Percentiles rank a stretch among this genome's conserved stretches.
Evolutionary conservation across 345 rosid genomes (phyloP).

Genomic region (Euphorbia lathyris): DNA sequence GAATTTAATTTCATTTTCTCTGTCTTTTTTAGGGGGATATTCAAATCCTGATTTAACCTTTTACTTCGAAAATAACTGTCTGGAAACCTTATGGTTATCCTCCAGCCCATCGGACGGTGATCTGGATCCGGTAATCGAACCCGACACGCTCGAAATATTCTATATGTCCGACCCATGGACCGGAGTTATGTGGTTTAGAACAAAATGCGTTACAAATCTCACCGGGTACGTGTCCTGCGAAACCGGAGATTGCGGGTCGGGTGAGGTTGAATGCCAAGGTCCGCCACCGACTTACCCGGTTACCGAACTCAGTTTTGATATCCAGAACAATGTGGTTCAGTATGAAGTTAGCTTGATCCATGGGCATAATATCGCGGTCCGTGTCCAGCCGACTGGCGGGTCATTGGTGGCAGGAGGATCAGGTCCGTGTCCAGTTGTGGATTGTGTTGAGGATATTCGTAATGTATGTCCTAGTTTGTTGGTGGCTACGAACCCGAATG

Average conservation of each 20-base stretch:
- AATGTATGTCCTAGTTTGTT: conserved; percentile 25
- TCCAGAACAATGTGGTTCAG: conserved; percentile 15
- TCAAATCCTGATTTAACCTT: conserved; percentile 8
- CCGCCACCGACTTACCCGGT: conserved; percentile 20
- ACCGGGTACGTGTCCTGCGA: conserved; percentile 19
- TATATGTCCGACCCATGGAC: conserved; percentile 26
- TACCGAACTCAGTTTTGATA: conserved; percentile 23
- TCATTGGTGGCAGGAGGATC: conserved; percentile 23
- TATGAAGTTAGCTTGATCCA: conserved; percentile 38
- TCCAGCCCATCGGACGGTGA: conserved; percentile 29
- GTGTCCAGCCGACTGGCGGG: conserved; percentile 28
- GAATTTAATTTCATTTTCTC: no score
- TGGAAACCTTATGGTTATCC: conserved; percentile 17
- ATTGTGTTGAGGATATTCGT: conserved; percentile 20
- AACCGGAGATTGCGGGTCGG: conserved; percentile 31
- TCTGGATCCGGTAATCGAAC: neutral
- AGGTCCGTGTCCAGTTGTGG: conserved; percentile 26
- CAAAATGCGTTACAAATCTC: conserved; percentile 15
- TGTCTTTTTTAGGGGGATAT: neutral
- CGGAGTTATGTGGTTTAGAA: conserved; percentile 23
- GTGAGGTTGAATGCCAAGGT: conserved; percentile 14
- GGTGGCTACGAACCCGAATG: conserved; percentile 17
- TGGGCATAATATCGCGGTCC: conserved; percentile 27
- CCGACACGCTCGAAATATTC: conserved; percentile 16
- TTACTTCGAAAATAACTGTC: conserved; percentile 21